These are phyloP conservation scores for Barnettozyma populi DNA, from an alignment of 805 yeast species.

Conservation along the genomic window DNA sequence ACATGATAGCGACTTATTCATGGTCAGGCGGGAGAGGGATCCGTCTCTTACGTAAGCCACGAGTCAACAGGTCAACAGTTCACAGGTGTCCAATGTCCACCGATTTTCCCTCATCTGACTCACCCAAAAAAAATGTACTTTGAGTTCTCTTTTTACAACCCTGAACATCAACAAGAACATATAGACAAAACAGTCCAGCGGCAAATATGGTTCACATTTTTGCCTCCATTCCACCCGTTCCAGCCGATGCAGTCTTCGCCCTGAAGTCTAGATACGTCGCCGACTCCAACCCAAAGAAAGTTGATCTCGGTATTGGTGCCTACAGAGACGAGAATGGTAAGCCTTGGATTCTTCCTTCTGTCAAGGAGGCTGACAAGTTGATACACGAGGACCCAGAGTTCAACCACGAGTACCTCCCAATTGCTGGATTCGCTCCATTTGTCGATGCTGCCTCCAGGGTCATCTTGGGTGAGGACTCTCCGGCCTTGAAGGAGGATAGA, in stretches of 20 bases:
- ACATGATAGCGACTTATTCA: too few relatives aligned
- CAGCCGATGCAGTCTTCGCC: slow-evolving; percentile 86
- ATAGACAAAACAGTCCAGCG: background rate
- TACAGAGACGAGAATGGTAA: slow-evolving; percentile 64
- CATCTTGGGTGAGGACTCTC: slow-evolving; percentile 58
- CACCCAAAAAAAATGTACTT: background rate
- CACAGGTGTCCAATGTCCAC: too few relatives aligned
- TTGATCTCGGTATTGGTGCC: slow-evolving; percentile 83
- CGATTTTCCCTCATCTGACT: background rate
- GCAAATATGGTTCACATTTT: slow-evolving; percentile 30
- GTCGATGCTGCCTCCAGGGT: slow-evolving; percentile 67
- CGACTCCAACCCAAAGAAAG: slow-evolving; percentile 61
- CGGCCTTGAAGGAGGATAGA: slow-evolving; percentile 41
- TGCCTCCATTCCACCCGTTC: slow-evolving; percentile 53
- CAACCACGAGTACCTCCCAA: slow-evolving; percentile 88
- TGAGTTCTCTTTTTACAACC: background rate
- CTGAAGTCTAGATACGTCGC: slow-evolving; percentile 60
- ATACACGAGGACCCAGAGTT: slow-evolving; percentile 52
- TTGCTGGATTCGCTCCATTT: slow-evolving; percentile 67
- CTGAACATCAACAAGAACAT: background rate
- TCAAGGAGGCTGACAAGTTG: slow-evolving; percentile 58
- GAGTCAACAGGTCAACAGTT: background rate
- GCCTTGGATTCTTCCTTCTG: slow-evolving; percentile 71
- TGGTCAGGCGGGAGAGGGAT: background rate
- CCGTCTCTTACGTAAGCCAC: background rate